Evolutionary conservation across 768 basidiomycete species (phyloP).

Genomic region (Boletus rubroflammeus): DNA sequence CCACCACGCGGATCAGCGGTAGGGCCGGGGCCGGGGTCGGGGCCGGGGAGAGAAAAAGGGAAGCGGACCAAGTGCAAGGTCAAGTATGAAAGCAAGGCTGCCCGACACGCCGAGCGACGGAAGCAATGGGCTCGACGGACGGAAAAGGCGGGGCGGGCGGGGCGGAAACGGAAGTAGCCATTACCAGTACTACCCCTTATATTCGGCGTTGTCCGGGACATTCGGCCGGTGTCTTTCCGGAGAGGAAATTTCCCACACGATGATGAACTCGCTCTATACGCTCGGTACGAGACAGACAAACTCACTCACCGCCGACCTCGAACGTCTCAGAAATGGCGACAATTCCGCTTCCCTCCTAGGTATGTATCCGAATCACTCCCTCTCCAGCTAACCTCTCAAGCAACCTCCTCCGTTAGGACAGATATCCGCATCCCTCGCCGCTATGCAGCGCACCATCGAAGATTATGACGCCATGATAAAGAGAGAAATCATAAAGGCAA

Average conservation of each 20-base stretch:
- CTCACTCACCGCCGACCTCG: constrained; percentile 83
- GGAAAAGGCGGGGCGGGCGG: constrained; percentile 71
- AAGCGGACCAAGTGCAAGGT: constrained; percentile 32
- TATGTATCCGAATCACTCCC: no score
- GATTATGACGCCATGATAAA: constrained; percentile 97
- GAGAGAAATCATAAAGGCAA: constrained; percentile 93
- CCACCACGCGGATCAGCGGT: constrained; percentile 2
- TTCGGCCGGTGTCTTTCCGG: neutral
- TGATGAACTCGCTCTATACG: constrained; percentile 94
- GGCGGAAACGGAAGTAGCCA: constrained; percentile 52
- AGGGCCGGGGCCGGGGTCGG: neutral
- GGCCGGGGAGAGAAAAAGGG: neutral
- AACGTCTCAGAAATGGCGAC: constrained; percentile 78
- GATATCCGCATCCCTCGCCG: constrained; percentile 95
- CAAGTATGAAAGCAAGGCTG: constrained; percentile 70
- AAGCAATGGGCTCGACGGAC: constrained; percentile 63
- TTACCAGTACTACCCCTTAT: neutral
- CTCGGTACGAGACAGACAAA: constrained; percentile 89
- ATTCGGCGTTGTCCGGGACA: constrained; percentile 6
- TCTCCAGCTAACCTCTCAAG: neutral
- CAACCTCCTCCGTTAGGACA: constrained; percentile 63
- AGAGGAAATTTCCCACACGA: constrained; percentile 5
- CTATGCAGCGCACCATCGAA: constrained; percentile 90
- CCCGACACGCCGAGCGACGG: constrained; percentile 53
- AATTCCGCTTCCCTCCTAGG: constrained; percentile 78